Evolutionary conservation across 2,329 filamentous ascomycete genomes (phyloP), one percentile per base, ranked within the genome.

Genomic region (Aspergillus neotritici): DNA sequence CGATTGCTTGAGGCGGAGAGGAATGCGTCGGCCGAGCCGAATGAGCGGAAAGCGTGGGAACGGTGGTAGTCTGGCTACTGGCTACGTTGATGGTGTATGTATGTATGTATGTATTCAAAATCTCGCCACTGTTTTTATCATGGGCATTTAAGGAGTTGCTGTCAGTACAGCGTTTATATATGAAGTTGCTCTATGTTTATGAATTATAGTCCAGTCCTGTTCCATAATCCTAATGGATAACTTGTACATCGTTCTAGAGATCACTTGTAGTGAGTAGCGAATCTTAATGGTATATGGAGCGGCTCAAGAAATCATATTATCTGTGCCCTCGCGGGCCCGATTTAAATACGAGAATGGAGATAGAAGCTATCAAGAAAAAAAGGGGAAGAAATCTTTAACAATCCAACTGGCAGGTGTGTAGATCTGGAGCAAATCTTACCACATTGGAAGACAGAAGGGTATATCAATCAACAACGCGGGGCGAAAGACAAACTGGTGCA

Each of bases 1-100:
- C 56, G 56, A 9, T 57, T 72, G 58, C 46, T 73, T 13, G 69
- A 73, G 3, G 49, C 58, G 0, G 70, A 72, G 52, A 53, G 67
- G 38, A 60, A 62, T 16, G 43, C 42, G 14, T 47, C 52, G 5
- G 47, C 32, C 28, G 57, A 56, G 13, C 25, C 49, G 14, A 45
- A 45, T 6, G 25, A 44, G 14, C 43, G 38, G 15, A 44, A 21
- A 32, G 51, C 49, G 4, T 54, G 54, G 52, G 44, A 39, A 7
- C 44, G 40, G 34, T 54, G 47, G 54, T 40, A 44, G 34, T 47
- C 13, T 46, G 29, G n/a, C n/a, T n/a, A n/a, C n/a, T n/a, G n/a
- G n/a, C n/a, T 31, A 31, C 31, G 2, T 31, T 45, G 7, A n/a
- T 34, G 28, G 16, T 36, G 12, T 34, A 21, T 31, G 21, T 25